phyloP scores from a whole-genome alignment of 2,329 filamentous ascomycete genomes.

The Talaromyces amestolkiae region DNA sequence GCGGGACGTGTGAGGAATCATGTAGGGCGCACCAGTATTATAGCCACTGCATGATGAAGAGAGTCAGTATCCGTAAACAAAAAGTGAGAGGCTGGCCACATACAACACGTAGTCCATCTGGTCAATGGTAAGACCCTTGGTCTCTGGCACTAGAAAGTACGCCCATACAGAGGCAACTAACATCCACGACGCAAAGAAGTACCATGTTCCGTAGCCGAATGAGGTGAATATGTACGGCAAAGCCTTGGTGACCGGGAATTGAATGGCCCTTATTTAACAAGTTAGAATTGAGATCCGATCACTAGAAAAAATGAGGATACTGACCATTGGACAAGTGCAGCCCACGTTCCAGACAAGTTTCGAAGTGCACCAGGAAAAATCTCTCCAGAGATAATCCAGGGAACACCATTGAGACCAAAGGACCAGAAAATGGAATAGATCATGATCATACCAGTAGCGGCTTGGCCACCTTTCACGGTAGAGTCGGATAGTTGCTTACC shows the following conservation, averaged over 20 bases:
- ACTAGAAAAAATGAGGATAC: neutral
- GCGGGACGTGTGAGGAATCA: neutral
- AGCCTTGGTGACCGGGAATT: constrained; percentile 39
- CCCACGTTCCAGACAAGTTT: constrained; percentile 26
- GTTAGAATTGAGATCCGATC: neutral
- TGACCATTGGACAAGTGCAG: neutral
- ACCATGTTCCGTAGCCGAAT: constrained; percentile 41
- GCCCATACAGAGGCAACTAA: constrained; percentile 39
- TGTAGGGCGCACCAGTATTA: neutral
- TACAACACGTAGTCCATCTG: constrained; percentile 22
- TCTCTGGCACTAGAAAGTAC: constrained; percentile 32
- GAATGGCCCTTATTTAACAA: neutral
- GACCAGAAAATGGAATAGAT: constrained; percentile 33
- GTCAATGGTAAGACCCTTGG: constrained; percentile 23
- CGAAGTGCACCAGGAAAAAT: constrained; percentile 43
- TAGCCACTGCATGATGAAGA: neutral
- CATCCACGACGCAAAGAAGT: constrained; percentile 42
- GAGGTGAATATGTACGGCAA: constrained; percentile 42
- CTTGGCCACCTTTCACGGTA: constrained; percentile 23
- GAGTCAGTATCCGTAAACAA: neutral
- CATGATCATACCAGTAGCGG: constrained; percentile 26
- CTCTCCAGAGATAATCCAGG: constrained; percentile 46
- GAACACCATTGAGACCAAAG: constrained; percentile 42
- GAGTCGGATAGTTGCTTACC: constrained; percentile 20
- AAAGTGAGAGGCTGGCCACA: neutral